Base-by-base conservation (phyloP, 129 eudicot genomes). In the Chrysanthemum lavandulifolium region DNA sequence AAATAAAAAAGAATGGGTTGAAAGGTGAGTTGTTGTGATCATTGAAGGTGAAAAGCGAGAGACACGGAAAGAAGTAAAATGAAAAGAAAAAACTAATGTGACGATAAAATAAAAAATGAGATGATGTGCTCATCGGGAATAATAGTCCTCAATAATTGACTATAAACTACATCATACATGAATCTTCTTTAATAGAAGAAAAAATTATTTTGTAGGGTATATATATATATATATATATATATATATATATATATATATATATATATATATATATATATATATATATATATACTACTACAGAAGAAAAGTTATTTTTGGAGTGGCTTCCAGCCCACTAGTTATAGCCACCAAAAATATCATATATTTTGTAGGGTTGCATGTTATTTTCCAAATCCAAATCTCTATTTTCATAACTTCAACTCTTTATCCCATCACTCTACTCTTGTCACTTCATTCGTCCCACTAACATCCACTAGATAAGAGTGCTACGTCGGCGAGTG, bases 271-370 rank as follows among this genome's bases (percentile, higher is more conserved):
- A 19, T 19, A 19, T 19, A 19, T 19, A 19, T 19, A 19, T 19
- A 19, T 19, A 19, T 19, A 19, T 19, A 19, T 19, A 19, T 19
- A 53, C 1, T 25, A 51, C 4, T 3, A 29, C 16, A 11, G 43
- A 51, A 13, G 12, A 51, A 75, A 69, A 82, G 78, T 73, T 47
- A 59, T 5, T 10, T 80, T 83, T 68, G 72, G 74, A 73, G 85
- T 86, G 88, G 84, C 80, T 81, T 83, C 88, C 91, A 86, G 82
- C 83, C 85, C 73, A 64, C 71, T 75, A 72, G 33, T 78, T 52
- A 56, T 33, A 69, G 47, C 66, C 36, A 64, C 45, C 58, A 79
- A 48, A 58, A 55, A 71, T 65, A 57, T 54, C 67, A 76, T 51
- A 68, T 49, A 29, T 13, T 25, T 52, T 47, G 82, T 80, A 76